A percentile compares a stretch with the other conserved stretches of the same genome.
phyloP scores from a whole-genome alignment of 1,284 basidiomycete genomes.

The Pseudozyma hubeiensis region DNA sequence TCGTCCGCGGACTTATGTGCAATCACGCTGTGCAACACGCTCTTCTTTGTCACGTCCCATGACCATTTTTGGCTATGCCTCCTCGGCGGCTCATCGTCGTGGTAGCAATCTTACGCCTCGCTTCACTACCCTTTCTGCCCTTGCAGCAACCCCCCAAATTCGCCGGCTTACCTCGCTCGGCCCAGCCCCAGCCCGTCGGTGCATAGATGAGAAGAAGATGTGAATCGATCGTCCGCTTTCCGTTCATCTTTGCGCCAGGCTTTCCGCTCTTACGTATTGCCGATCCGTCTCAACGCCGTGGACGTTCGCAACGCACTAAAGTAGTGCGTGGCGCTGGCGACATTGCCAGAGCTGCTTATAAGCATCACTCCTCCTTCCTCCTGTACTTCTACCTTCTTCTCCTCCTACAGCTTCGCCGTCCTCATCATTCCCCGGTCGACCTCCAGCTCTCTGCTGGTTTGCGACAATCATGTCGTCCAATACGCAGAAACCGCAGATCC shows the following conservation, averaged over 20 bases:
- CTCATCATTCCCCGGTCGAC: not conserved
- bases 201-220: too few relatives aligned
- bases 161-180: too few relatives aligned
- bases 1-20: too few relatives aligned
- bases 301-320: too few relatives aligned
- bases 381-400: not conserved
- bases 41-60: constrained; percentile 5
- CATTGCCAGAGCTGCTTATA: too few relatives aligned
- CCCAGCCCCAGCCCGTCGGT: too few relatives aligned
- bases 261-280: too few relatives aligned
- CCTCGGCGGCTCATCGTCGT: not conserved
- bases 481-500: not conserved
- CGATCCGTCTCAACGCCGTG: too few relatives aligned
- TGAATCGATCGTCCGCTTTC: not conserved
- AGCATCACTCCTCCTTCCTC: not conserved
- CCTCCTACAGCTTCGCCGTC: not conserved
- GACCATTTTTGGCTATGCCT: not conserved
- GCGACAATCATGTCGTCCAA: constrained; percentile 25
- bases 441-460: not conserved
- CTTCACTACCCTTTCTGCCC: not conserved
- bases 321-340: too few relatives aligned
- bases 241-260: not conserved
- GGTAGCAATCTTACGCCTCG: not conserved
- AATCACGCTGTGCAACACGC: too few relatives aligned
- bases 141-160: not conserved